Percentiles rank a stretch among this genome's conserved stretches.
phyloP scores from a whole-genome alignment of 1,139 yeast genomes.

The Trichomonascaceae sp. region DNA sequence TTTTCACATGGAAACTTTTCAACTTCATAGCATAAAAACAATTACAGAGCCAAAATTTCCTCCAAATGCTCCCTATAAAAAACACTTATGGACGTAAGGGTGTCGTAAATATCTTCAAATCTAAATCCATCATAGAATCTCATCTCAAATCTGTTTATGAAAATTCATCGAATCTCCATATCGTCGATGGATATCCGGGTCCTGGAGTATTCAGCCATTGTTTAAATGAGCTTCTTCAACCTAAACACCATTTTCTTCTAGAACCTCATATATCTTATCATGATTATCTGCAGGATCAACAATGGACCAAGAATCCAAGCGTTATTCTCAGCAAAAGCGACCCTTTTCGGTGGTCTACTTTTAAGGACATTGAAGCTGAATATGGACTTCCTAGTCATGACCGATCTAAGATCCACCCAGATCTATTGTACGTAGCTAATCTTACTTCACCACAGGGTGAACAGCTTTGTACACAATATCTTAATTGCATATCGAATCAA shows the following conservation, averaged over 20 bases:
- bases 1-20: background rate
- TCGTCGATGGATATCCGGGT: conserved; percentile 61
- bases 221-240: conserved; percentile 51
- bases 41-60: too few species aligned
- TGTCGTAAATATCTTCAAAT: conserved; percentile 14
- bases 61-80: conserved; percentile 13
- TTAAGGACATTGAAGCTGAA: conserved; percentile 38
- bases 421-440: conserved; percentile 60
- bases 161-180: conserved; percentile 39
- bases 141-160: conserved; percentile 32
- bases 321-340: conserved; percentile 29
- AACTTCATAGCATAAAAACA: too few species aligned
- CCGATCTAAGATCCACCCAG: conserved; percentile 48
- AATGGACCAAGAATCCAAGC: conserved; percentile 7
- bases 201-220: conserved; percentile 38
- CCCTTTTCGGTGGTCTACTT: conserved; percentile 67
- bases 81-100: conserved; percentile 22
- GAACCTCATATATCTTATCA: conserved; percentile 44
- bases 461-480: conserved; percentile 68
- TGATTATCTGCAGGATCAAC: conserved; percentile 17
- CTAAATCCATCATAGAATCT: conserved; percentile 14
- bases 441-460: conserved; percentile 58
- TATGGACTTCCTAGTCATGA: conserved; percentile 38
- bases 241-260: conserved; percentile 54
- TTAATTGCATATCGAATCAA: conserved; percentile 58